phyloP scores from a whole-genome alignment of 768 basidiomycete species.

The Boletus sp. region DNA sequence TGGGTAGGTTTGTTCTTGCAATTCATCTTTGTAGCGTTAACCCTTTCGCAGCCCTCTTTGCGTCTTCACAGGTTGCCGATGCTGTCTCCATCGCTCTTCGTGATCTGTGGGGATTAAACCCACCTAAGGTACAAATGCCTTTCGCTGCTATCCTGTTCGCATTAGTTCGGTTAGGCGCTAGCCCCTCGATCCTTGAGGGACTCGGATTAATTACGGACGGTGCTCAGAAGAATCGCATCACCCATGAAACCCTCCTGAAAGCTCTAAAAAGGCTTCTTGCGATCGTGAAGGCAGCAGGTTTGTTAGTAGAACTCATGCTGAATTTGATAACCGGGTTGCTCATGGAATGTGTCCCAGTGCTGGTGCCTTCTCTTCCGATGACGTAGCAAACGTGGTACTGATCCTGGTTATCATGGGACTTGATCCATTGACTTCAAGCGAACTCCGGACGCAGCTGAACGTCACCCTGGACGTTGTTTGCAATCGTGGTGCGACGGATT shows the following conservation, averaged over 20 bases:
- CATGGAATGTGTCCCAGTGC: slow-evolving; percentile 25
- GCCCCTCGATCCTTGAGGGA: slow-evolving; percentile 31
- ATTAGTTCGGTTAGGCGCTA: slow-evolving; percentile 46
- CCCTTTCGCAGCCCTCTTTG: slow-evolving; percentile 16
- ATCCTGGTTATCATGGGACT: slow-evolving; percentile 53
- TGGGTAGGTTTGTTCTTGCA: slow-evolving; percentile 33
- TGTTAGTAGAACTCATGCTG: slow-evolving; percentile 36
- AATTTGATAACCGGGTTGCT: not conserved
- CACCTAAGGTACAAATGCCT: slow-evolving; percentile 28
- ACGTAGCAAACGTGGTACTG: slow-evolving; percentile 48
- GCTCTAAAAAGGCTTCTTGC: slow-evolving; percentile 41
- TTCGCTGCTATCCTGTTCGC: slow-evolving; percentile 34
- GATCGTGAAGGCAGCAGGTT: slow-evolving; percentile 41
- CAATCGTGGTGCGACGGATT: slow-evolving; percentile 33
- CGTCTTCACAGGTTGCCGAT: slow-evolving; percentile 26
- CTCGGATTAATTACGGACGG: slow-evolving; percentile 30
- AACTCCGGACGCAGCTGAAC: slow-evolving; percentile 46
- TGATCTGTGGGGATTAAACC: slow-evolving; percentile 30
- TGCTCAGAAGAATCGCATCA: slow-evolving; percentile 10
- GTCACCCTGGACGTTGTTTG: slow-evolving; percentile 47
- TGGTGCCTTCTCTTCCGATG: slow-evolving; percentile 34
- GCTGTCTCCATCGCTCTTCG: slow-evolving; percentile 35
- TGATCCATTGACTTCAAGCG: slow-evolving; percentile 46
- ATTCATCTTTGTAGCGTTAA: not conserved
- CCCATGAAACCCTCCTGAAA: slow-evolving; percentile 25